Evolutionary conservation across 495 filamentous ascomycete genomes (phyloP).

Genomic region (Aspergillus ellipticus): DNA sequence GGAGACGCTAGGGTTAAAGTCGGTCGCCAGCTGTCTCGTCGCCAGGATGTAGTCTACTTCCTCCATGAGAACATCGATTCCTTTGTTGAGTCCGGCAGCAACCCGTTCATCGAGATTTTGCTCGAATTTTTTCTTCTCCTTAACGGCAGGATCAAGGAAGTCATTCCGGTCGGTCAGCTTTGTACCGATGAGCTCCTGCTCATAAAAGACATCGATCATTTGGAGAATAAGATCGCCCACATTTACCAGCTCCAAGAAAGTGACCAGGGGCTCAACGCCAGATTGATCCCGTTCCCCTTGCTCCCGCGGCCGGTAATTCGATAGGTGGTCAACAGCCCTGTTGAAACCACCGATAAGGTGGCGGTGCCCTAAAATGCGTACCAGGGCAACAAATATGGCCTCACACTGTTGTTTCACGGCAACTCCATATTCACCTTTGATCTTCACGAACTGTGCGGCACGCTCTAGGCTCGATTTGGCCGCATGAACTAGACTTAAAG

Average conservation of each 20-base stretch:
- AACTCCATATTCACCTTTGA: conserved; percentile 73
- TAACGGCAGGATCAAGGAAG: conserved; percentile 84
- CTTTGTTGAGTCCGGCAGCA: conserved; percentile 91
- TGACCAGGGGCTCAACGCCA: conserved; percentile 87
- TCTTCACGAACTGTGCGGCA: conserved; percentile 71
- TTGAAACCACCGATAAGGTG: conserved; percentile 91
- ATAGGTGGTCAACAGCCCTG: conserved; percentile 86
- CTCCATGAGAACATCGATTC: conserved; percentile 97
- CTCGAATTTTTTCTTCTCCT: conserved; percentile 98
- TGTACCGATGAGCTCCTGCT: conserved; percentile 80
- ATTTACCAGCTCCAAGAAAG: conserved; percentile 95
- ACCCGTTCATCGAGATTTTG: conserved; percentile 98
- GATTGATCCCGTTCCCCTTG: conserved; percentile 64
- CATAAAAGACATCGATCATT: conserved; percentile 99
- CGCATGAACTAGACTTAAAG: conserved; percentile 78
- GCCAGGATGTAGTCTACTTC: conserved; percentile 95
- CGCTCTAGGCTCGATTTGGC: conserved; percentile 91
- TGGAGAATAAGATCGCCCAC: conserved; percentile 97
- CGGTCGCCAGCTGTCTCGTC: conserved; percentile 78
- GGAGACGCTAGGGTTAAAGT: conserved; percentile 77
- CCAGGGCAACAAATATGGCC: conserved; percentile 77
- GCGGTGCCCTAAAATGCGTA: conserved; percentile 77
- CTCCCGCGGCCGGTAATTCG: conserved; percentile 85
- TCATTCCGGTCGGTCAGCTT: conserved; percentile 89
- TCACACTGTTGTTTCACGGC: conserved; percentile 90